These are phyloP conservation scores for Fusarium compactum DNA, from an alignment of 2,329 filamentous ascomycete species.

Conservation along the genomic window DNA sequence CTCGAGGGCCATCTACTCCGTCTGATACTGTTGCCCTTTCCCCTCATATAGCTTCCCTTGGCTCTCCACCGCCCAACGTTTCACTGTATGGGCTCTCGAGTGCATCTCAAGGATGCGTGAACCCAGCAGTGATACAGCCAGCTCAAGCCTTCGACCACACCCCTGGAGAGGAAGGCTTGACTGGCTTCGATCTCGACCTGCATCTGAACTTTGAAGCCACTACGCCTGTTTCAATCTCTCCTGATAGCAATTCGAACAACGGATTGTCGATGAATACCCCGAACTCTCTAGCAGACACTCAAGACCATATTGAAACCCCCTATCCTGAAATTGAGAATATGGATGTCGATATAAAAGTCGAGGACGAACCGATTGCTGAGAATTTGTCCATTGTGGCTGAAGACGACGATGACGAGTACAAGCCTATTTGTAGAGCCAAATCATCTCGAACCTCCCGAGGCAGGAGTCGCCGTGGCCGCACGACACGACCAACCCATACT, in stretches of 20 bases:
- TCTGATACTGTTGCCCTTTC: slow-evolving; percentile 26
- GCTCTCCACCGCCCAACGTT: slow-evolving; percentile 21
- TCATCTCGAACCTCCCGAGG: slow-evolving; percentile 8
- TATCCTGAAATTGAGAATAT: slow-evolving; percentile 32
- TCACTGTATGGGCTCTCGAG: slow-evolving; percentile 27
- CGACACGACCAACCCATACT: slow-evolving; percentile 16
- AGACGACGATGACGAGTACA: slow-evolving; percentile 16
- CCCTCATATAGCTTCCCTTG: slow-evolving; percentile 17
- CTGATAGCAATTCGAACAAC: background rate
- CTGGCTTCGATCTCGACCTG: slow-evolving; percentile 15
- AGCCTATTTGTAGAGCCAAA: slow-evolving; percentile 5
- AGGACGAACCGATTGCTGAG: background rate
- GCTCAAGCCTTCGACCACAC: slow-evolving; percentile 5
- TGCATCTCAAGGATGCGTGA: slow-evolving; percentile 26
- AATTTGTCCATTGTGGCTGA: background rate
- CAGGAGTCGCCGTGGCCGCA: slow-evolving; percentile 24
- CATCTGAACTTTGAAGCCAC: background rate
- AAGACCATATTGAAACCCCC: background rate
- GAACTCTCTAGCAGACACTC: slow-evolving; percentile 1
- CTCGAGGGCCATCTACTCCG: slow-evolving; percentile 37
- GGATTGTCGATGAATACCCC: background rate
- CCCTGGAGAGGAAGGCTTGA: background rate
- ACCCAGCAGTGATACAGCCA: slow-evolving; percentile 33
- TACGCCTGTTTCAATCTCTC: slow-evolving; percentile 1
- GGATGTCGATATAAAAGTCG: slow-evolving; percentile 4